These are phyloP conservation scores for Brassica balearica DNA, from an alignment of 441 rosid species.

Conservation along the genomic window DNA sequence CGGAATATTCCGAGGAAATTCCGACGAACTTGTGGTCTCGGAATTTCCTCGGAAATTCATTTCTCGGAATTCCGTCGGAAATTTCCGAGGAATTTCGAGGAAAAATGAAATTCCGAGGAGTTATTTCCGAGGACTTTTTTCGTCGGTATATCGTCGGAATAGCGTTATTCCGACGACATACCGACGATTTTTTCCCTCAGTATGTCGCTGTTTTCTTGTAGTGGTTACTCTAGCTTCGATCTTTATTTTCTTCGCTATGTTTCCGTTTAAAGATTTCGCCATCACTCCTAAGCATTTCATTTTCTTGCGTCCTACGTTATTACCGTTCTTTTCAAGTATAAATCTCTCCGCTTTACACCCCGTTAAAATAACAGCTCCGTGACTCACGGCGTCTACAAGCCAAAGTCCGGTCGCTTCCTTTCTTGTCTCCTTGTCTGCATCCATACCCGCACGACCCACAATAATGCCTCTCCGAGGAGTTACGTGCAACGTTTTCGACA, in stretches of 20 bases:
- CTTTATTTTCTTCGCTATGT: constrained; percentile 52
- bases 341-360: constrained; percentile 85
- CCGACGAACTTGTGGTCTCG: too few relatives aligned
- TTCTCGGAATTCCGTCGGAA: too few relatives aligned
- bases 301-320: constrained; percentile 39
- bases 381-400: constrained; percentile 78
- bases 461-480: constrained; percentile 79
- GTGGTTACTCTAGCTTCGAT: constrained; percentile 75
- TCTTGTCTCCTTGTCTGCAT: constrained; percentile 80
- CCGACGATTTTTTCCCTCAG: too few relatives aligned
- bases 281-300: constrained; percentile 78
- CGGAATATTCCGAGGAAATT: too few relatives aligned
- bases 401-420: constrained; percentile 84
- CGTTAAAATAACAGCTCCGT: constrained; percentile 73
- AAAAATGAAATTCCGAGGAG: too few relatives aligned
- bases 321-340: constrained; percentile 50
- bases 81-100: too few relatives aligned
- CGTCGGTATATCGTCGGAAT: too few relatives aligned
- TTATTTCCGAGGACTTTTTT: too few relatives aligned
- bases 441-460: constrained; percentile 91
- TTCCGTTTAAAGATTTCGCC: constrained; percentile 50
- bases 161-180: too few relatives aligned
- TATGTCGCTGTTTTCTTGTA: too few relatives aligned
- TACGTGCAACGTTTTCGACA: constrained; percentile 60
- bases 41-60: too few relatives aligned